A percentile compares a stretch with the other conserved stretches of the same genome.
Conservation (phyloP, 768 basidiomycete species). For the Gelatoporia subvermispora region DNA sequence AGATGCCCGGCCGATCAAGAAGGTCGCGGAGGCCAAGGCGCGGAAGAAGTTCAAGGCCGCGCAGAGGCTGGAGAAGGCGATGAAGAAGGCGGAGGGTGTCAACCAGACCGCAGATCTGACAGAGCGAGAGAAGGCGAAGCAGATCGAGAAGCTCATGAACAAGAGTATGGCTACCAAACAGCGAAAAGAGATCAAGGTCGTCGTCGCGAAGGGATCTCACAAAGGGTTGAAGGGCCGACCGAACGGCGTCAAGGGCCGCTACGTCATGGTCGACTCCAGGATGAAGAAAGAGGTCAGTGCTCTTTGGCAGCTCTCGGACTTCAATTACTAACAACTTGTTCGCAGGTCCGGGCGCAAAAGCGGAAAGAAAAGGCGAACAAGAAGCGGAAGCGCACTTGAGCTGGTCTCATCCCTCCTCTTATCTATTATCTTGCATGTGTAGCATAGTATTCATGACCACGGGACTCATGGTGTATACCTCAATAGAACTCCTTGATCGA, state of each 20-base stretch:
- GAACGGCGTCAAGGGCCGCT: conserved; percentile 93
- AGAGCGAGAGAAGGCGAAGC: conserved; percentile 92
- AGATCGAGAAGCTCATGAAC: conserved; percentile 88
- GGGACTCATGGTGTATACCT: too few species aligned
- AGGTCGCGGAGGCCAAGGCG: conserved; percentile 97
- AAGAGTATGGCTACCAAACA: conserved; percentile 67
- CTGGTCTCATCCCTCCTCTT: background rate
- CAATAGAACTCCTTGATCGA: background rate
- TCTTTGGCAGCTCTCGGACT: conserved; percentile 1
- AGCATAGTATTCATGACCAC: too few species aligned
- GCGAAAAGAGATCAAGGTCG: conserved; percentile 75
- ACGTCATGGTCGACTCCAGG: conserved; percentile 89
- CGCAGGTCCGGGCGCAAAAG: conserved; percentile 78
- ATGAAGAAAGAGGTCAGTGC: conserved; percentile 85
- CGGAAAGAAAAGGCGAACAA: conserved; percentile 71
- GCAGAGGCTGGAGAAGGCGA: conserved; percentile 81
- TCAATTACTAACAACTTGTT: background rate
- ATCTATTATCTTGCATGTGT: background rate
- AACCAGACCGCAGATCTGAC: conserved; percentile 83
- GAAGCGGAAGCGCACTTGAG: conserved; percentile 43
- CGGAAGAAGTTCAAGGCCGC: conserved; percentile 90
- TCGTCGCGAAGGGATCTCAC: conserved; percentile 89
- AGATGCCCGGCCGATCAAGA: conserved; percentile 97
- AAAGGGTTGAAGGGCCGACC: conserved; percentile 90
- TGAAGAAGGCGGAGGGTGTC: conserved; percentile 95